Evolutionary conservation across 2,329 filamentous ascomycete species (phyloP), one percentile per base, ranked within the genome.

Genomic region (Phialophora tarda): DNA sequence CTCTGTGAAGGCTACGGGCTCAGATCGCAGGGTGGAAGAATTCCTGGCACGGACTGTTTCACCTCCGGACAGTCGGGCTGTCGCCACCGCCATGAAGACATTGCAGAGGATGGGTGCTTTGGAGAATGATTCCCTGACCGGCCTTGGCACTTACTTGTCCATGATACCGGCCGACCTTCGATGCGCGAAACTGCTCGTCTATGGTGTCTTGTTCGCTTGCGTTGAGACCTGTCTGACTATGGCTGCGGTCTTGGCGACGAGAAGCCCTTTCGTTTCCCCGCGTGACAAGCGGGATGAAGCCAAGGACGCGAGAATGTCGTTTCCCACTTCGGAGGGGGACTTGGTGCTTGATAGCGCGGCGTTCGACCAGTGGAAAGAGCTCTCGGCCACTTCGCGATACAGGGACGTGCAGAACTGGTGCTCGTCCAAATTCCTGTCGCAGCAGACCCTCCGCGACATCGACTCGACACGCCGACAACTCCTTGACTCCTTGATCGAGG

Each of bases 81-180:
- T 99, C 21, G 91, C 95, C 72, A 92, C 91, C 17, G 95, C 95
- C 0, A 83, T 99, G 70, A 86, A 83, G 71, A 83, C 96, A 63
- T 83, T 99, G 3, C 85, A 86, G 12, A 86, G 93, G 10, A 96
- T 99, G 84, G 95, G 95, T 32, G 94, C 93, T 0, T 83, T 98
- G 14, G 71, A 74, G 30, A 91, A 95, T 72, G 91, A 91, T 53
- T 90, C 92, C 73, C 84, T 99, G 48, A 98, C 95, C 0, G 93
- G 93, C 2, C 88, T 99, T 55, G 95, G 95, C 47, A 89, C 91
- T 61, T 95, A 98, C 79, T 83, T 99, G n/a, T 91, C 93, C 21
- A 92, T 96, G 87, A 93, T 99, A 59, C 95, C 95, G 1, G 92
- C 94, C 0, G 95, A 99, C 75, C 84, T 99, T 56, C 88, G 94